Conservation (phyloP, 2,329 filamentous ascomycete species). For the Lojkania enalia region DNA sequence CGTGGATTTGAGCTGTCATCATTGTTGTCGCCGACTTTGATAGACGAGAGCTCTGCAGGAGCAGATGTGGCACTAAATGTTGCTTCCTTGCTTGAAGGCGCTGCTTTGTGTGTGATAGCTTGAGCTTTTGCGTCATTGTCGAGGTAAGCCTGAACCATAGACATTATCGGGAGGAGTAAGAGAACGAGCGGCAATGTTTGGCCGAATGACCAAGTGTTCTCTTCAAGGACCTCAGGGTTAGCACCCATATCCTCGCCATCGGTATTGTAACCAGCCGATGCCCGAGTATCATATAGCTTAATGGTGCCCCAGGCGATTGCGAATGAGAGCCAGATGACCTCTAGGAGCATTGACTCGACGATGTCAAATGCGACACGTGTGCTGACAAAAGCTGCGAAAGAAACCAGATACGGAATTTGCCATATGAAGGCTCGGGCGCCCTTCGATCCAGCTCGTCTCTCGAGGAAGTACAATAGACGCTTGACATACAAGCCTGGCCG, state of each 20-base stretch:
- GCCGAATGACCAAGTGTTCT: slow-evolving; percentile 31
- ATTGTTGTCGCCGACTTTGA: neutral
- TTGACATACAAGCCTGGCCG: slow-evolving; percentile 21
- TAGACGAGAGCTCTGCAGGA: neutral
- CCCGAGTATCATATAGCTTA: slow-evolving; percentile 26
- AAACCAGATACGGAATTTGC: slow-evolving; percentile 13
- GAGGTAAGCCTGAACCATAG: slow-evolving; percentile 29
- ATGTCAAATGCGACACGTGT: slow-evolving; percentile 21
- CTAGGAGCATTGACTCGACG: slow-evolving; percentile 24
- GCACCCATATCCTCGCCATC: slow-evolving; percentile 12
- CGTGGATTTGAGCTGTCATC: neutral
- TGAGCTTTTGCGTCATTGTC: slow-evolving; percentile 27
- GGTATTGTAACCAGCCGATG: slow-evolving; percentile 11
- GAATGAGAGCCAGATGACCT: slow-evolving; percentile 29
- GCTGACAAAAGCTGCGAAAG: slow-evolving; percentile 15
- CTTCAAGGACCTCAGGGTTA: slow-evolving; percentile 17
- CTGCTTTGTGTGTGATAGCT: slow-evolving; percentile 4
- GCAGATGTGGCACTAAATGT: neutral
- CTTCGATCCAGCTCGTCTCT: slow-evolving; percentile 6
- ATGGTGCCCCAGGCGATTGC: slow-evolving; percentile 33
- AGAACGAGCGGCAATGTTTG: slow-evolving; percentile 32
- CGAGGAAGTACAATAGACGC: slow-evolving; percentile 13
- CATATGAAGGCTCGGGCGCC: slow-evolving; percentile 12
- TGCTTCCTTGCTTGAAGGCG: neutral
- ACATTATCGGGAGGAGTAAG: slow-evolving; percentile 24